phyloP scores from a whole-genome alignment of 768 basidiomycete species.

The Phanerochaete sordida region DNA sequence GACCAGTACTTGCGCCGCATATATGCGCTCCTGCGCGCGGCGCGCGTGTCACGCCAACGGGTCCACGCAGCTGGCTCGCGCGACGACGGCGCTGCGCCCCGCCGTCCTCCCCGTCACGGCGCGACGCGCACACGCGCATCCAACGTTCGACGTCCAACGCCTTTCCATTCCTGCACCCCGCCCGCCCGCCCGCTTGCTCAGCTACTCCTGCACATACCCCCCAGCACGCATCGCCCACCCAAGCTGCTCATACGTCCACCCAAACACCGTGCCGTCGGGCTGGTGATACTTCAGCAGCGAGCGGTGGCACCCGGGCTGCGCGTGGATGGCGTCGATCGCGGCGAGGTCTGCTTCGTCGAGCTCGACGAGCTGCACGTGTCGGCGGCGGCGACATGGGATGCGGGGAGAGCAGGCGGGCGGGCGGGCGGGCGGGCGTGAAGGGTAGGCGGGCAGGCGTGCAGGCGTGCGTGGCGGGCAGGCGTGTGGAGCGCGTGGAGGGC shows the following conservation, averaged over 20 bases:
- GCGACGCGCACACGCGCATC: no score
- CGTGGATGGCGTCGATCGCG: conserved; percentile 38
- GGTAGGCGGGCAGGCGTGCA: no score
- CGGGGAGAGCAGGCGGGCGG: no score
- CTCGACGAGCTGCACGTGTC: not conserved
- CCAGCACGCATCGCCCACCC: conserved; percentile 11
- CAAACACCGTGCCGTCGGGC: not conserved
- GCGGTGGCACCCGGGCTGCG: conserved; percentile 36
- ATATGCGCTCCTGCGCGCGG: not conserved
- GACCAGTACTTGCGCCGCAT: not conserved
- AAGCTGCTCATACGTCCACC: conserved; percentile 18
- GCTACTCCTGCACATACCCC: not conserved
- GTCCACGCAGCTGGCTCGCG: not conserved
- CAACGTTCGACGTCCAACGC: no score
- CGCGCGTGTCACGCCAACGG: not conserved
- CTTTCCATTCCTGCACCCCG: not conserved
- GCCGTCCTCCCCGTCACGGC: no score
- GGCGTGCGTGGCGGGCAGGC: no score
- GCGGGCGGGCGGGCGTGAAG: no score
- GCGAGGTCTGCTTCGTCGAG: conserved; percentile 31
- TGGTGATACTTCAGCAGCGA: conserved; percentile 22
- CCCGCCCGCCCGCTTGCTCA: not conserved
- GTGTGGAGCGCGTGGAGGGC: no score
- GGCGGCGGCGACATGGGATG: no score
- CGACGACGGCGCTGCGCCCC: not conserved